Evolutionary conservation across 2,329 filamentous ascomycete species (phyloP).

Genomic region (Apiospora pterosperma): DNA sequence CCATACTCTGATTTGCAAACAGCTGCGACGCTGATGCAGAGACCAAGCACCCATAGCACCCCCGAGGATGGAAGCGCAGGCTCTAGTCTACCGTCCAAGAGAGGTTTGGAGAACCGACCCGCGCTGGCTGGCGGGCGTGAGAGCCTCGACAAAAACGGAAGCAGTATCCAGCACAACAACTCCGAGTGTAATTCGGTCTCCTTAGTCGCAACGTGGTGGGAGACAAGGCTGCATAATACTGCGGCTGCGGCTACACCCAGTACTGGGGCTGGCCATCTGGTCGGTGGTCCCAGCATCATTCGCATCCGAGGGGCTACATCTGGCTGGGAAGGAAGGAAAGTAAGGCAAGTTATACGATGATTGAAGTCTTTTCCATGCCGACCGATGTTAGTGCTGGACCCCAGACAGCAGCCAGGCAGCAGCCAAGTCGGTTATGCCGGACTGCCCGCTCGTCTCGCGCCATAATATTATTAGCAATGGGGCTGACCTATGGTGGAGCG

Average conservation of each 20-base stretch:
- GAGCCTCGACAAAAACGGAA: background rate
- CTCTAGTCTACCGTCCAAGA: background rate
- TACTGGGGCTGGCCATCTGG: background rate
- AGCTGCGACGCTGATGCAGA: background rate
- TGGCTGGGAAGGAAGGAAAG: background rate
- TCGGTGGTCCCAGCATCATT: background rate
- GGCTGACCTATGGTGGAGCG: background rate
- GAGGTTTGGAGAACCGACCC: background rate
- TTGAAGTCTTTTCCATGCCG: too few species aligned
- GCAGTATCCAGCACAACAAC: conserved; percentile 1
- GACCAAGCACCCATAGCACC: background rate
- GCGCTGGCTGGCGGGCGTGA: background rate
- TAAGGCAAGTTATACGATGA: too few species aligned
- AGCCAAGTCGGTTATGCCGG: background rate
- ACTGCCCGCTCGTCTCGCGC: background rate
- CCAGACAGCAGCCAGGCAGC: too few species aligned
- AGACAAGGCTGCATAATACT: background rate
- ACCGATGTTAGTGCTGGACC: background rate
- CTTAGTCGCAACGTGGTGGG: background rate
- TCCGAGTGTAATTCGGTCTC: background rate
- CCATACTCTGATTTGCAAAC: background rate
- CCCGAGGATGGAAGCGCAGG: background rate
- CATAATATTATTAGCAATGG: background rate
- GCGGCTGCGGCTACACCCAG: background rate
- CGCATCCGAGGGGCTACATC: background rate